Percentiles rank a stretch among this genome's conserved stretches.
These are phyloP conservation scores for Leptosphaerulina australis DNA, from an alignment of 2,329 filamentous ascomycete genomes.

Conservation along the genomic window DNA sequence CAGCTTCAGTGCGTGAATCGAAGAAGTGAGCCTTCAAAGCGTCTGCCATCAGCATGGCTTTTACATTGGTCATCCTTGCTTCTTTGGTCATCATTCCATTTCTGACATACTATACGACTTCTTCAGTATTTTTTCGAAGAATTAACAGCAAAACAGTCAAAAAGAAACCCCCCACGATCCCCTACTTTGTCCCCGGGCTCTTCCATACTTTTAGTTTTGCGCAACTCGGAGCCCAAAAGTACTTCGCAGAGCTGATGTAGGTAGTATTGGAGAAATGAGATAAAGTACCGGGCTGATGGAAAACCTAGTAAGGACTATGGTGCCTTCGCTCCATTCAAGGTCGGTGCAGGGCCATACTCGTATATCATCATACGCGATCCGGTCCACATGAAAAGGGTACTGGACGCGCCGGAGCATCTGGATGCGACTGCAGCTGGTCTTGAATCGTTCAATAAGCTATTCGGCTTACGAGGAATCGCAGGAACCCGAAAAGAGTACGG, in stretches of 20 bases:
- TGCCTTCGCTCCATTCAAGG: constrained; percentile 28
- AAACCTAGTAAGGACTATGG: constrained; percentile 32
- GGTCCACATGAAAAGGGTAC: constrained; percentile 26
- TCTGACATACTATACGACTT: constrained; percentile 33
- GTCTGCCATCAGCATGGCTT: background rate
- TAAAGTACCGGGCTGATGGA: constrained; percentile 7
- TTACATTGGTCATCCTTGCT: background rate
- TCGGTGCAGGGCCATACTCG: constrained; percentile 27
- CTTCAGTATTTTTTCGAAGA: constrained; percentile 25
- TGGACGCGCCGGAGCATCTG: constrained; percentile 21
- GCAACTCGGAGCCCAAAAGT: constrained; percentile 26
- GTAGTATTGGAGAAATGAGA: background rate
- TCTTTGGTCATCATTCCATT: constrained; percentile 23
- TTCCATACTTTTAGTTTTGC: constrained; percentile 31
- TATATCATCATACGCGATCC: constrained; percentile 33
- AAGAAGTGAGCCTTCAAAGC: background rate
- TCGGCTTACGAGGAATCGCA: constrained; percentile 19
- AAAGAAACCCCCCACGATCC: constrained; percentile 31
- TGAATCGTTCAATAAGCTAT: constrained; percentile 23
- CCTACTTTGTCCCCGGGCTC: constrained; percentile 31
- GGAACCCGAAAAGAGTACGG: background rate
- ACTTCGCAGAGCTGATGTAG: constrained; percentile 36
- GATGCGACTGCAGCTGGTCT: background rate
- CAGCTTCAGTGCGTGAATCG: background rate
- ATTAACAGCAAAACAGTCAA: constrained; percentile 13